Percentiles rank a stretch among this genome's conserved stretches.
Conservation (phyloP, 2,329 filamentous ascomycete genomes). For the Mariannaea sp. region DNA sequence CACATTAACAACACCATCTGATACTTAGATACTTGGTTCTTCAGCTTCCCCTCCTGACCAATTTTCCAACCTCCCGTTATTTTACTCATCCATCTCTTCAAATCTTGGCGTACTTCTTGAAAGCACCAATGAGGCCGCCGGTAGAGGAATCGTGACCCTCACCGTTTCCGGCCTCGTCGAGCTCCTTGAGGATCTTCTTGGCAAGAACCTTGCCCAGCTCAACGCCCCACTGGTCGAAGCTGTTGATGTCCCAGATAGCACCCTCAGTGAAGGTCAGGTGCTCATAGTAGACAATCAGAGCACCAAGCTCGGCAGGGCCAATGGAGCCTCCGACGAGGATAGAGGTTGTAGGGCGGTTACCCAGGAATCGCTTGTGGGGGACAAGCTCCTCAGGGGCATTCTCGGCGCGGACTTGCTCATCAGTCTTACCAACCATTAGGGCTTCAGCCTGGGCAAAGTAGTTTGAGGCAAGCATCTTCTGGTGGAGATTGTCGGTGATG, state of each 20-base stretch:
- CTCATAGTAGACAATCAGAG: slow-evolving; percentile 98
- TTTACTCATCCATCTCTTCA: slow-evolving; percentile 44
- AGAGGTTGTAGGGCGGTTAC: slow-evolving; percentile 94
- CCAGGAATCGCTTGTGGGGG: slow-evolving; percentile 98
- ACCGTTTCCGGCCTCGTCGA: slow-evolving; percentile 76
- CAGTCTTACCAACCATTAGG: slow-evolving; percentile 88
- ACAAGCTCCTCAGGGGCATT: slow-evolving; percentile 75
- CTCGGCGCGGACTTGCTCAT: slow-evolving; percentile 78
- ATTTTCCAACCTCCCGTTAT: slow-evolving; percentile 3
- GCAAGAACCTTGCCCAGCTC: slow-evolving; percentile 96
- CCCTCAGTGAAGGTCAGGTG: slow-evolving; percentile 98
- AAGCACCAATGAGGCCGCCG: slow-evolving; percentile 85
- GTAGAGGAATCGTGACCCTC: slow-evolving; percentile 84
- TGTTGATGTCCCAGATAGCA: slow-evolving; percentile 99
- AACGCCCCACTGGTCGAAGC: slow-evolving; percentile 99
- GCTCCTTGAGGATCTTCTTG: slow-evolving; percentile 86
- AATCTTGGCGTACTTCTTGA: slow-evolving; percentile 73
- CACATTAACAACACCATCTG: slow-evolving; percentile 21
- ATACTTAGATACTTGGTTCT: not conserved
- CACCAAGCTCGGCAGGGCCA: slow-evolving; percentile 89
- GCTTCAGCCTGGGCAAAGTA: slow-evolving; percentile 90
- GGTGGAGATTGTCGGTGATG: slow-evolving; percentile 87
- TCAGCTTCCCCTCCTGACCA: not conserved
- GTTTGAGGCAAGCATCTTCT: slow-evolving; percentile 93
- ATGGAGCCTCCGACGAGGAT: slow-evolving; percentile 91